Evolutionary conservation across 208 protist genomes (phyloP), one percentile per base, ranked within the genome.

Genomic region (Acanthamoeba rhysodes): DNA sequence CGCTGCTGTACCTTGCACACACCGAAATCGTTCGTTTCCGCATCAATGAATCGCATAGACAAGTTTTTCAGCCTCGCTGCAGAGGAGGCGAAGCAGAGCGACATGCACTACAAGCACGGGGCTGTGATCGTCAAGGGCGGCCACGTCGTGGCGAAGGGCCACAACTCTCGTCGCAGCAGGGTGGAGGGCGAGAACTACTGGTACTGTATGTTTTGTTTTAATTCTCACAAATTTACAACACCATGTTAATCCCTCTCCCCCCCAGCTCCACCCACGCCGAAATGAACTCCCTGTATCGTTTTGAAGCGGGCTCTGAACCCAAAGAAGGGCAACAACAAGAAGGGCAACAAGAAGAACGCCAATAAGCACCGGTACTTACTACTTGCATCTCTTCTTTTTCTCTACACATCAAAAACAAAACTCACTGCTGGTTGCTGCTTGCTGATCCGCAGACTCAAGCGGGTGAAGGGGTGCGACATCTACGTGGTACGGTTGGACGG

Each of bases 231-330:
- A 41, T 41, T 41, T 41, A 41, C 37, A 41, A 41, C n/a, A n/a
- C n/a, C 37, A 41, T 41, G 1, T 41, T 41, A 41, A 41, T 41
- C 32, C 0, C 27, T 66, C 53, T 66, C 27, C 53, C 10, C 10
- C 27, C 16, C 57, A 91, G 85, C 85, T 64, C 62, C 24, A 85
- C 78, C 78, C 85, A 91, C 85, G 85, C 85, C 85, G 85, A 91
- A 24, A 91, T 91, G 85, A 24, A 64, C 29, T 64, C 85, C 22
- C 85, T 91, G 85, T 91, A 34, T 22, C 34, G 55, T 72, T 91
- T 91, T 91, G 41, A 91, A 91, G 78, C 78, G 78, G 34, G 78
- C 78, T 20, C 9, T 7, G 45, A 85, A 59, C 16, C 0, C 37
- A n/a, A 85, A 85, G 6, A 57, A 53, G 20, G 22, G 27, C 78